Percentiles rank a stretch among this genome's conserved stretches.
These are phyloP conservation scores for Eimeria sp. DNA, from an alignment of 169 alveolate species.

Conservation along the genomic window DNA sequence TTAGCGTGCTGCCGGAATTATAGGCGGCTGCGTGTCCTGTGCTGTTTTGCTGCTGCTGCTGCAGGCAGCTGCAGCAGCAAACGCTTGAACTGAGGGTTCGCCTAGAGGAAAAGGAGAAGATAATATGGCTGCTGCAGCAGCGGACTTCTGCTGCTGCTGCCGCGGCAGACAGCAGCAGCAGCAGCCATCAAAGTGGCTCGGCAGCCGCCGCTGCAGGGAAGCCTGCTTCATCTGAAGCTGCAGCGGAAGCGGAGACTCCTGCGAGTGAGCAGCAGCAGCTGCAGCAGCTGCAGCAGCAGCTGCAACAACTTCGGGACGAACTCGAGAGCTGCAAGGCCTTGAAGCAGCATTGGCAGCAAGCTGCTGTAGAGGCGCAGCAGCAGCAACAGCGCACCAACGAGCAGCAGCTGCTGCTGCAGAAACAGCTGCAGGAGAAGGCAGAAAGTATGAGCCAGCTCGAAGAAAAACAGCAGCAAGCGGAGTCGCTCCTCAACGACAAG, in stretches of 20 bases:
- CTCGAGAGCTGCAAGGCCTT: conserved; percentile 74
- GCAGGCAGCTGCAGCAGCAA: conserved; percentile 61
- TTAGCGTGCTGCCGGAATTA: background rate
- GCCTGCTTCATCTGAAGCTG: conserved; percentile 10
- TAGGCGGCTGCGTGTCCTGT: background rate
- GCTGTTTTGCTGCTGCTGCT: conserved; percentile 48
- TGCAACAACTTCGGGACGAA: conserved; percentile 55
- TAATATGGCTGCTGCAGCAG: conserved; percentile 72
- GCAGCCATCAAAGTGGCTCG: background rate
- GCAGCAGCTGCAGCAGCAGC: conserved; percentile 58
- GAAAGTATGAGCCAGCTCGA: background rate
- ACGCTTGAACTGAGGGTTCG: conserved; percentile 65
- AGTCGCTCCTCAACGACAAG: conserved; percentile 13
- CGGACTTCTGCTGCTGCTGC: conserved; percentile 22
- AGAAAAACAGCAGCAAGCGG: background rate
- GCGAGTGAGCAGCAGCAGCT: conserved; percentile 27
- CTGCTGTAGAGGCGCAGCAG: conserved; percentile 50
- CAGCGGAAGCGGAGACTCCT: background rate
- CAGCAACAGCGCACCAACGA: conserved; percentile 58
- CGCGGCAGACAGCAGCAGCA: background rate
- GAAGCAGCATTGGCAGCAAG: conserved; percentile 81
- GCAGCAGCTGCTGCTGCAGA: conserved; percentile 60
- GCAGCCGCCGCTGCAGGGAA: background rate
- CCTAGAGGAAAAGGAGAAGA: conserved; percentile 76
- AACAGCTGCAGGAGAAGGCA: conserved; percentile 40